A percentile compares a stretch with the other conserved stretches of the same genome.
phyloP scores from a whole-genome alignment of 306 rosid genomes.

The Myrica gale region DNA sequence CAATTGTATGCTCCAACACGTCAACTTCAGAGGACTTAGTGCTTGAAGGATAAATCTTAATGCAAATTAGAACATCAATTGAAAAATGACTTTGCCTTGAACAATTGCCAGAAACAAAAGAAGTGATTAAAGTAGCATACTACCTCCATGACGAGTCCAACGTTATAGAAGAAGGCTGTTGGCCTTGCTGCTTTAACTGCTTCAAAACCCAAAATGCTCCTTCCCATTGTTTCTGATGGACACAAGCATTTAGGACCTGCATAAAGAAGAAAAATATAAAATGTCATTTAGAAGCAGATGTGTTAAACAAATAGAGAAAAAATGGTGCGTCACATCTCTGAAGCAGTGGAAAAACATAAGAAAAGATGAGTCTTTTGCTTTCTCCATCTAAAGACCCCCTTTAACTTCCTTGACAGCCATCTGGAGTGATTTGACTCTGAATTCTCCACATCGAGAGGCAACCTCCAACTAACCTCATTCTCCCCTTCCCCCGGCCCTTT shows the following conservation, averaged over 20 bases:
- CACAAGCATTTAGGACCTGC: conserved; percentile 89
- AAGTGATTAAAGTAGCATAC: conserved; percentile 25
- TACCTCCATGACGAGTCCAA: conserved; percentile 97
- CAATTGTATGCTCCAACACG: no score
- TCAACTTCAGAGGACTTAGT: not conserved
- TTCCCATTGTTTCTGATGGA: conserved; percentile 81
- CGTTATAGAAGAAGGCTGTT: conserved; percentile 60
- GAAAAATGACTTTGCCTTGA: not conserved
- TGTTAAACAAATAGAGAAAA: not conserved
- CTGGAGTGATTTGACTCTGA: no score
- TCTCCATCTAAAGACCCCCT: no score
- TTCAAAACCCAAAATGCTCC: conserved; percentile 98
- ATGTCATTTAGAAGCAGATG: not conserved
- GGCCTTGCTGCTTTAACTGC: conserved; percentile 63
- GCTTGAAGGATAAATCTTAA: not conserved
- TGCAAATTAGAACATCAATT: not conserved
- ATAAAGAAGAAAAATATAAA: conserved; percentile 24
- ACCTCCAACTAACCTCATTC: not conserved
- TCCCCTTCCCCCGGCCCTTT: not conserved
- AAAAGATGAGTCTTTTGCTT: not conserved
- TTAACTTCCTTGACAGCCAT: no score
- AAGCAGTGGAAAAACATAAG: not conserved
- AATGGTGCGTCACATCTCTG: not conserved
- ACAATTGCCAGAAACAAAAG: not conserved
- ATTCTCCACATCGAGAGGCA: no score